Conservation (phyloP, 2,329 filamentous ascomycete species). For the Botryosphaeria dothidea region DNA sequence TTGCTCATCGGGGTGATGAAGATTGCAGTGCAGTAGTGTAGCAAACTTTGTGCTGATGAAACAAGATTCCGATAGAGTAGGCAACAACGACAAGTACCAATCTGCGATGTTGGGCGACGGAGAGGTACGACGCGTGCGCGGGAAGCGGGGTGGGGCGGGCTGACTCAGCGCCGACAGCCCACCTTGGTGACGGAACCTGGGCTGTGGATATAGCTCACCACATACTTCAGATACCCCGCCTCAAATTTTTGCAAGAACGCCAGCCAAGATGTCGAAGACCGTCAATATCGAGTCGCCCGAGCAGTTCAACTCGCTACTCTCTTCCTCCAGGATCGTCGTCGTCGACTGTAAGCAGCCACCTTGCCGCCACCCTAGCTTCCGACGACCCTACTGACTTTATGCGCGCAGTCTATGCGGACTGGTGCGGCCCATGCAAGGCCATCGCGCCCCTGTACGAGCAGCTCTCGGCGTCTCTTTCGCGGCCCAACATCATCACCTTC, state of each 20-base stretch:
- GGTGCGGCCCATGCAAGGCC: constrained; percentile 80
- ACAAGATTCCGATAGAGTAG: neutral
- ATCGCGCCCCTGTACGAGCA: constrained; percentile 83
- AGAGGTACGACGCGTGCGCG: neutral
- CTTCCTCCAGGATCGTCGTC: constrained; percentile 76
- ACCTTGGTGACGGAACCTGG: neutral
- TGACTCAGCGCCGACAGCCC: constrained; percentile 1
- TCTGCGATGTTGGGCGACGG: neutral
- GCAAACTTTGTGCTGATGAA: neutral
- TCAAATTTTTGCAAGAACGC: neutral
- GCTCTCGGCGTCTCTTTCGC: constrained; percentile 70
- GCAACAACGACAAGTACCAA: neutral
- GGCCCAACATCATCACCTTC: constrained; percentile 74
- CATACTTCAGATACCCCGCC: constrained; percentile 7
- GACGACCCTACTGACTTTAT: constrained; percentile 21
- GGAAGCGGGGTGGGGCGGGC: neutral
- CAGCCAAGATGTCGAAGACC: constrained; percentile 44
- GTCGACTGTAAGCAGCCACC: constrained; percentile 72
- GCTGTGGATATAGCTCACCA: neutral
- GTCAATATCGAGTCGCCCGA: constrained; percentile 45
- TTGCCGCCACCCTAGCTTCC: constrained; percentile 22
- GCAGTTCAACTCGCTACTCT: constrained; percentile 59
- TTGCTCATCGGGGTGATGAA: neutral
- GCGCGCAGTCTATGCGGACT: constrained; percentile 77
- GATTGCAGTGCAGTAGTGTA: neutral